These are phyloP conservation scores for Galeopsis tetrahit DNA, from an alignment of 257 asterid genomes.

Conservation along the genomic window DNA sequence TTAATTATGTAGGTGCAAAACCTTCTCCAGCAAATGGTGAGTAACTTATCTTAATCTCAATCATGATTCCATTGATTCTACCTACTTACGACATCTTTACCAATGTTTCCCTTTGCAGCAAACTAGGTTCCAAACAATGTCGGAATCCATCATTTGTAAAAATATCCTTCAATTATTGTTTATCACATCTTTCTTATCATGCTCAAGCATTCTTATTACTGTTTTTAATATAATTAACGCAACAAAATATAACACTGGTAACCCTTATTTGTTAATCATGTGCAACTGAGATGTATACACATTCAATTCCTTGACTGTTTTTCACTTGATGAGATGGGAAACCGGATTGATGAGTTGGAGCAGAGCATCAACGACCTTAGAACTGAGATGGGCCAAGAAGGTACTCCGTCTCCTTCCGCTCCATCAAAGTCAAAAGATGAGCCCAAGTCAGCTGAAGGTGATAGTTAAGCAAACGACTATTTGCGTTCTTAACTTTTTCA, in stretches of 20 bases:
- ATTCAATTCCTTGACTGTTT: conserved; percentile 58
- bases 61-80: neutral
- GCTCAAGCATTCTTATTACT: neutral
- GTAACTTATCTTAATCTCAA: conserved; percentile 27
- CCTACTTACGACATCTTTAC: conserved; percentile 13
- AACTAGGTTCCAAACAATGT: conserved; percentile 89
- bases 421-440: conserved; percentile 59
- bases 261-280: neutral
- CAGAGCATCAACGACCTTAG: conserved; percentile 93
- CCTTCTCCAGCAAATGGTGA: conserved; percentile 89
- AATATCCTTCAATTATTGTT: conserved; percentile 65
- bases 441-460: conserved; percentile 53
- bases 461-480: conserved; percentile 43
- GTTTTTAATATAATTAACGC: neutral
- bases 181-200: conserved; percentile 17
- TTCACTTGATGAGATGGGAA: conserved; percentile 94
- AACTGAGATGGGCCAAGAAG: conserved; percentile 88
- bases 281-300: conserved; percentile 2
- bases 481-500: neutral
- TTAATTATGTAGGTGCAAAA: conserved; percentile 69
- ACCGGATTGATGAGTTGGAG: conserved; percentile 85
- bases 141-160: conserved; percentile 81
- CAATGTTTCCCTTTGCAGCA: conserved; percentile 63
- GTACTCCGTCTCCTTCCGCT: conserved; percentile 78
- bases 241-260: neutral